Conservation (phyloP, 148 eudicot species). For the Cornus kousa region DNA sequence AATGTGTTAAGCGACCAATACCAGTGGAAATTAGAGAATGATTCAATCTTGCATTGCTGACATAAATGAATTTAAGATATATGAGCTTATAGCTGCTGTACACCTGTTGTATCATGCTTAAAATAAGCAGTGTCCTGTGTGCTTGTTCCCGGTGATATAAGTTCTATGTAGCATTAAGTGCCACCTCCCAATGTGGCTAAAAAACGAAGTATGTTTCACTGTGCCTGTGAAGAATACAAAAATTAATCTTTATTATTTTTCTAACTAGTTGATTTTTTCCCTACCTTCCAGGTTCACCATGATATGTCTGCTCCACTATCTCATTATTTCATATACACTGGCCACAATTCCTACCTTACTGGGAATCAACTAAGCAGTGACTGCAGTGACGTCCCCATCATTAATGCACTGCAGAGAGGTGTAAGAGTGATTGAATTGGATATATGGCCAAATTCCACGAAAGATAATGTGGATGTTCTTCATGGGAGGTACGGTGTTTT, state of each 20-base stretch:
- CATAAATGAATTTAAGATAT: neutral
- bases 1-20: no score
- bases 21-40: neutral
- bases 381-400: constrained; percentile 82
- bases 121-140: neutral
- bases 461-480: constrained; percentile 70
- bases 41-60: neutral
- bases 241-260: neutral
- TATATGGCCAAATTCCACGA: constrained; percentile 84
- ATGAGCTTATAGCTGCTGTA: neutral
- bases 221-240: neutral
- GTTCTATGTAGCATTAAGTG: neutral
- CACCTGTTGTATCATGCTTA: neutral
- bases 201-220: neutral
- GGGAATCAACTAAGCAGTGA: constrained; percentile 92
- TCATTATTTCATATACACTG: constrained; percentile 81
- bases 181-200: neutral
- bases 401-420: constrained; percentile 62
- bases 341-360: constrained; percentile 89
- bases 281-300: constrained; percentile 60
- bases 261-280: neutral
- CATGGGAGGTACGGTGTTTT: constrained; percentile 68
- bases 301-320: constrained; percentile 86
- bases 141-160: neutral
- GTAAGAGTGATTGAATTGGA: constrained; percentile 93